Evolutionary conservation across 1,284 basidiomycete genomes (phyloP), one percentile per base, ranked within the genome.

Genomic region (Ganoderma lucidum): DNA sequence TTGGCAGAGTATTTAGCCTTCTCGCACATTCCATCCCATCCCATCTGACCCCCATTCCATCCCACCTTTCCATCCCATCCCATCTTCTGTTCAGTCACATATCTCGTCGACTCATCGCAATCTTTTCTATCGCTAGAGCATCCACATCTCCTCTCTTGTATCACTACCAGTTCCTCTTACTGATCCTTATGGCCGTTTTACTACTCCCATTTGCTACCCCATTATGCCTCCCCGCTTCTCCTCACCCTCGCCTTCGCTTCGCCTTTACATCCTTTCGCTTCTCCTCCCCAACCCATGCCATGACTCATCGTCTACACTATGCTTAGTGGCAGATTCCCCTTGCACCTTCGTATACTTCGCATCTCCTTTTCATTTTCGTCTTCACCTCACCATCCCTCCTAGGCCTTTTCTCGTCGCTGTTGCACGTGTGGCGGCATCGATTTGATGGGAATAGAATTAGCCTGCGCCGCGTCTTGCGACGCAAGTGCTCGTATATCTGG

Each of bases 371-470:
- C 62, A 19, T 19, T 30, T n/a, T 41, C 56, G 37, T 37, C 37
- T 62, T 53, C 37, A 67, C 39, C 37, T n/a, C 58, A 58, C 32
- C 35, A 56, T 39, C 35, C 23, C 35, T 30, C n/a, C 56, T 59
- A 59, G 6, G 19, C 56, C 56, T 37, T 39, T n/a, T n/a, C 30
- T 23, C 56, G 56, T 23, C 35, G 56, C 19, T 59, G 56, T 39
- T 32, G 35, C 56, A 15, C 14, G 19, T 51, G 6, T 1, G 5
- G 15, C 19, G 19, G 32, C 56, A 59, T 59, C 10, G 56, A 19
- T 32, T 63, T 30, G 45, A 68, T 66, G 66, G 65, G 70, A 71
- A 66, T 74, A 73, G 72, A 72, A 74, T 71, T 74, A 73, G 69
- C 71, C 73, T 71, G 70, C 65, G 53, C 65, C 62, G 48, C 48